Evolutionary conservation across 345 rosid genomes (phyloP).

Genomic region (Arabis alpina): DNA sequence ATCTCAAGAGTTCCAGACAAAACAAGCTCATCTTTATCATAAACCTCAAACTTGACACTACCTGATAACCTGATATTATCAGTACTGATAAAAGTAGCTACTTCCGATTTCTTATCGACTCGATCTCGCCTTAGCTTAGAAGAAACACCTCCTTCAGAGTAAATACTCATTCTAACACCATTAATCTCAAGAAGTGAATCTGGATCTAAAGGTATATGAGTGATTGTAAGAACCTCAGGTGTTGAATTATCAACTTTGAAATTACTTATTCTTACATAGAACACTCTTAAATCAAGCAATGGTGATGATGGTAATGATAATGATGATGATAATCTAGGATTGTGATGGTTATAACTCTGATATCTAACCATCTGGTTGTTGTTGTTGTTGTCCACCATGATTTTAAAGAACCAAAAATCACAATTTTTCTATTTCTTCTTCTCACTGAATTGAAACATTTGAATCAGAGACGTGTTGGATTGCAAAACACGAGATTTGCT

Average conservation of each 20-base stretch:
- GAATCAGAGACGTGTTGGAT: constrained; percentile 4
- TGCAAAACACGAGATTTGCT: constrained; percentile 16
- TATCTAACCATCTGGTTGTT: constrained; percentile 59
- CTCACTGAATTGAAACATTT: constrained; percentile 23
- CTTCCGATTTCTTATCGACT: constrained; percentile 78
- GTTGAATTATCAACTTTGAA: constrained; percentile 67
- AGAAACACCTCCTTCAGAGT: constrained; percentile 68
- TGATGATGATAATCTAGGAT: constrained; percentile 42
- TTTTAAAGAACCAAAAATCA: constrained; percentile 28
- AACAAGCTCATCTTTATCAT: constrained; percentile 60
- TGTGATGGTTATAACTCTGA: constrained; percentile 59
- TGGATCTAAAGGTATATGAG: constrained; percentile 72
- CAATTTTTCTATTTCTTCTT: constrained; percentile 7
- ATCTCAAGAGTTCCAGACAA: constrained; percentile 78
- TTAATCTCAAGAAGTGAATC: constrained; percentile 81
- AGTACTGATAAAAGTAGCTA: constrained; percentile 88
- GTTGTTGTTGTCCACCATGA: constrained; percentile 49
- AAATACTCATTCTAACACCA: constrained; percentile 60
- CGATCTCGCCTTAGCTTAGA: constrained; percentile 81
- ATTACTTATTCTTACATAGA: constrained; percentile 82
- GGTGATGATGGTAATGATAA: constrained; percentile 18
- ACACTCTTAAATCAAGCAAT: constrained; percentile 88
- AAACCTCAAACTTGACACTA: constrained; percentile 82
- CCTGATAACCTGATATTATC: constrained; percentile 79
- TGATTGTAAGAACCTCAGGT: constrained; percentile 74